Base-by-base conservation (phyloP, 179 eudicot genomes). In the Nepenthes alata region DNA sequence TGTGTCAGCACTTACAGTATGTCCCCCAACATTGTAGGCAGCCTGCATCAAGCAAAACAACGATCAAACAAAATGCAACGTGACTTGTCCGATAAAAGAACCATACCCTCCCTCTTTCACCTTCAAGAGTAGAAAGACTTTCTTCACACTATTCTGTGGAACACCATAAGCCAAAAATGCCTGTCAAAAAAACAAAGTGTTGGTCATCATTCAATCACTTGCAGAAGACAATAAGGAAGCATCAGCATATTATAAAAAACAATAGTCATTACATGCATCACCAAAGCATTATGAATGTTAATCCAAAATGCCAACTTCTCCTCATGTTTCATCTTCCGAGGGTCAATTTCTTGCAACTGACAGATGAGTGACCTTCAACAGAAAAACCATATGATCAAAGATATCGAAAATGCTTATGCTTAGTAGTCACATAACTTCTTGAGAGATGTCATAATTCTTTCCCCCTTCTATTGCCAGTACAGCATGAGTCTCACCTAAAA, bases 231-330 rank as follows among this genome's bases (percentile, higher is more conserved):
- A 25, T 25, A 25, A 25, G 25, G 25, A 25, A 25, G 25, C 25
- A 25, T 25, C 25, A 25, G 25, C 25, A 25, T 25, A 25, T 25
- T 8, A 54, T 41, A 38, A 15, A 61, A 8, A 4, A 44, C 36
- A 3, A 61, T 34, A 3, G n/a, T 5, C 36, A 6, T 57, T 87
- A 93, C 98, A 87, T 93, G 98, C 98, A 93, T 86, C 83, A 93
- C 90, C 76, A 93, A 75, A 14, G 96, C 80, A 69, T 93, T 93
- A 59, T 93, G 98, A 70, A 93, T 77, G 70, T 93, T 93, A 41
- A 89, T 86, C 98, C 98, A 91, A 72, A 91, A 91, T 6, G 98
- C 95, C 58, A 91, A 75, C 81, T 93, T 93, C 76, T 93, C 90
- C 50, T 87, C 95, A n/a, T 85, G 84, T 38, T 57, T 81, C 93